Conservation (phyloP, 2,329 filamentous ascomycete species). For the Elsinoe batatas region DNA sequence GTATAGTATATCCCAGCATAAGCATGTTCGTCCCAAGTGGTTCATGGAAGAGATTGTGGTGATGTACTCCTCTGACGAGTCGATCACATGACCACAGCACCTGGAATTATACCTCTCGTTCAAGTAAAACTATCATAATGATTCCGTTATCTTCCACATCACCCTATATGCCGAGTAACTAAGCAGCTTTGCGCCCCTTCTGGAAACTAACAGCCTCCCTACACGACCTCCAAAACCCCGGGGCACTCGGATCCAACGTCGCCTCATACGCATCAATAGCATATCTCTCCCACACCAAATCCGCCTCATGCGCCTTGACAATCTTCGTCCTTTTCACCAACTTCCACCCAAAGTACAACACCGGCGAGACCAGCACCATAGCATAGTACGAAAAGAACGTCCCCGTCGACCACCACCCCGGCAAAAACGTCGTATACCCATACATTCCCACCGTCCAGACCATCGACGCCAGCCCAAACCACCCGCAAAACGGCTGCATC, state of each 20-base stretch:
- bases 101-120: too few species aligned
- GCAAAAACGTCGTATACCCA: constrained; percentile 36
- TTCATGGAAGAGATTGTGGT: too few species aligned
- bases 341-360: constrained; percentile 54
- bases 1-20: too few species aligned
- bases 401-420: not conserved
- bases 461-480: constrained; percentile 17
- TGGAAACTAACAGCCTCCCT: too few species aligned
- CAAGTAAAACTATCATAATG: too few species aligned
- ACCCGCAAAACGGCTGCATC: constrained; percentile 47
- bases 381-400: constrained; percentile 36
- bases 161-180: too few species aligned
- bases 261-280: constrained; percentile 49
- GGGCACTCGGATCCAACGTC: constrained; percentile 28
- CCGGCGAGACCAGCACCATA: constrained; percentile 45
- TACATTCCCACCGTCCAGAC: constrained; percentile 35
- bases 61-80: too few species aligned
- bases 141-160: too few species aligned
- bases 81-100: too few species aligned
- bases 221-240: not conserved
- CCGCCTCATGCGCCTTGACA: constrained; percentile 44
- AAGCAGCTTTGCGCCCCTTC: too few species aligned
- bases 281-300: constrained; percentile 53
- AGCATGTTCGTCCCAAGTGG: too few species aligned
- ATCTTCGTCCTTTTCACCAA: constrained; percentile 49